A percentile compares a stretch with the other conserved stretches of the same genome.
These are phyloP conservation scores for Choiromyces venosus DNA, from an alignment of 495 filamentous ascomycete species.

Conservation along the genomic window DNA sequence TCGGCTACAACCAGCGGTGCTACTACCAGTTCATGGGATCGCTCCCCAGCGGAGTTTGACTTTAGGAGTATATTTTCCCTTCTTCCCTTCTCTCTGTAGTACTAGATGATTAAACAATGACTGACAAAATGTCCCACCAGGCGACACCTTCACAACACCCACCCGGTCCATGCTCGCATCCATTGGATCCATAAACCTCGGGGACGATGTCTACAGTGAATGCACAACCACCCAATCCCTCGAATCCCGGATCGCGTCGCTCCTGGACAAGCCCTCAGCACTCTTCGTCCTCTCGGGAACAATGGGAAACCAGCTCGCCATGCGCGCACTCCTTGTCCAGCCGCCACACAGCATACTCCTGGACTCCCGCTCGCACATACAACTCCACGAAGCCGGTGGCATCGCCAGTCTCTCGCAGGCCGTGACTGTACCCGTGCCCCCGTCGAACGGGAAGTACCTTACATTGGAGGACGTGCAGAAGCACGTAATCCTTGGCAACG, in stretches of 20 bases:
- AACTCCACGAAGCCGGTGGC: constrained; percentile 69
- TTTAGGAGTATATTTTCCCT: constrained; percentile 41
- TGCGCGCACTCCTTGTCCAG: constrained; percentile 61
- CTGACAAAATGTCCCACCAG: constrained; percentile 42
- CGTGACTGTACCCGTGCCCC: constrained; percentile 53
- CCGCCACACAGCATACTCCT: constrained; percentile 68
- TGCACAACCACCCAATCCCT: constrained; percentile 72
- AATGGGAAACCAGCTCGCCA: constrained; percentile 77
- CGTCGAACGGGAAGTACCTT: constrained; percentile 63
- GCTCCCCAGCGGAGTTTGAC: constrained; percentile 57
- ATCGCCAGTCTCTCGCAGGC: constrained; percentile 58
- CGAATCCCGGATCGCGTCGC: constrained; percentile 60
- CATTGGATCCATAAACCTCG: constrained; percentile 53
- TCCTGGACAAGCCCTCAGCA: constrained; percentile 66
- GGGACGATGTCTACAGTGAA: constrained; percentile 78
- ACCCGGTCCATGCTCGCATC: constrained; percentile 72
- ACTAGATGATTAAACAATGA: neutral
- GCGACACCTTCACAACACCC: constrained; percentile 80
- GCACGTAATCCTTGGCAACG: constrained; percentile 49
- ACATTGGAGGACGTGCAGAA: constrained; percentile 69
- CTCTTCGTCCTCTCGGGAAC: constrained; percentile 82
- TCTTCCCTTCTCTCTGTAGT: neutral
- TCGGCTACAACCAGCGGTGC: neutral
- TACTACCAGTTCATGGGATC: constrained; percentile 21
- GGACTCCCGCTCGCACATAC: constrained; percentile 62